These are phyloP conservation scores for Coccinonectria pachysandricola DNA, from an alignment of 2,329 filamentous ascomycete species.

Conservation along the genomic window DNA sequence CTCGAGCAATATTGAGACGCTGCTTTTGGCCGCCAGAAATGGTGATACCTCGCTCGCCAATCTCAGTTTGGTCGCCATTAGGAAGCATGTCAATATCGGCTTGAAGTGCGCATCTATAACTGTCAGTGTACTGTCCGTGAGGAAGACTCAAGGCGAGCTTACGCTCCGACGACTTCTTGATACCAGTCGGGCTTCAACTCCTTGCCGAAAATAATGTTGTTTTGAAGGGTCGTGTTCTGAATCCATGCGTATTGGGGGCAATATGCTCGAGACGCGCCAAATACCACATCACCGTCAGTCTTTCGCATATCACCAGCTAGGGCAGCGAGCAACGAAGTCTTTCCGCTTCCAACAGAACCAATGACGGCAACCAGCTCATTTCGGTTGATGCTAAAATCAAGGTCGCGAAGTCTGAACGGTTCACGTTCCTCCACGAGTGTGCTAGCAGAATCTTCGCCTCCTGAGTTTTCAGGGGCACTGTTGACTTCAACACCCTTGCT, in stretches of 20 bases:
- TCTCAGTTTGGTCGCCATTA: slow-evolving; percentile 72
- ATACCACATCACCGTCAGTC: slow-evolving; percentile 60
- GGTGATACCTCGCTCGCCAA: slow-evolving; percentile 90
- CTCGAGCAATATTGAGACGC: slow-evolving; percentile 82
- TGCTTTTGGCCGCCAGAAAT: slow-evolving; percentile 95
- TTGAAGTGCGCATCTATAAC: slow-evolving; percentile 60
- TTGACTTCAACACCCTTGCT: slow-evolving; percentile 19
- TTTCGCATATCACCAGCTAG: slow-evolving; percentile 90
- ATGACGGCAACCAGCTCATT: slow-evolving; percentile 80
- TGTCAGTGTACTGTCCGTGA: slow-evolving; percentile 5
- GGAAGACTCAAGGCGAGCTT: no score
- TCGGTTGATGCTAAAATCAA: slow-evolving; percentile 58
- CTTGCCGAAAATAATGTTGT: slow-evolving; percentile 89
- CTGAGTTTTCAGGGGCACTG: no score
- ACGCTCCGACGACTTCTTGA: slow-evolving; percentile 67
- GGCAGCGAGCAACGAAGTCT: slow-evolving; percentile 79
- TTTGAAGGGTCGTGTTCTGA: slow-evolving; percentile 75
- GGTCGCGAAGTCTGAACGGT: slow-evolving; percentile 61
- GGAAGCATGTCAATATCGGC: slow-evolving; percentile 41
- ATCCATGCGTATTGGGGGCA: slow-evolving; percentile 98
- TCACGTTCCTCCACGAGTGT: slow-evolving; percentile 48
- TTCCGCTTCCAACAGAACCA: slow-evolving; percentile 79
- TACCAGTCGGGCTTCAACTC: slow-evolving; percentile 70
- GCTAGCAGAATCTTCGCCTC: slow-evolving; percentile 40
- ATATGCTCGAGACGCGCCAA: slow-evolving; percentile 76